Evolutionary conservation across 1,284 basidiomycete genomes (phyloP).

Genomic region (Leccinum insolens): DNA sequence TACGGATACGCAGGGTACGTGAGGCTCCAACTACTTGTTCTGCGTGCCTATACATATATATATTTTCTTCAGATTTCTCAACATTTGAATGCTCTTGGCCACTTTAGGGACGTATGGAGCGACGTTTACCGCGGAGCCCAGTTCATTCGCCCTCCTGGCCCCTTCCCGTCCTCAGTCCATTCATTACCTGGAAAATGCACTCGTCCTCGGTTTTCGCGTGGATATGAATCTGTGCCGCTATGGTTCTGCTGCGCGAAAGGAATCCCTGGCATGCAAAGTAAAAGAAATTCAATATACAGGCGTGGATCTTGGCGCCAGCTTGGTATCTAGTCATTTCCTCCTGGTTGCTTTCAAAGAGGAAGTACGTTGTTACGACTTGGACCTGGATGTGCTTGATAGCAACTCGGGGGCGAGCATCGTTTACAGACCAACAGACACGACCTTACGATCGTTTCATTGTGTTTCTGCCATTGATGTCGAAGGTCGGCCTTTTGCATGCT

Average conservation of each 20-base stretch:
- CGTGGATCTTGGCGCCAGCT: neutral
- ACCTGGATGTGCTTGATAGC: constrained; percentile 14
- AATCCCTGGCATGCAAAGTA: constrained; percentile 1
- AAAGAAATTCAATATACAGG: constrained; percentile 20
- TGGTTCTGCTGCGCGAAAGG: neutral
- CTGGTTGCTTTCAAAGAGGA: constrained; percentile 18
- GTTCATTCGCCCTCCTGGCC: constrained; percentile 24
- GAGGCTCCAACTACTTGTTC: neutral
- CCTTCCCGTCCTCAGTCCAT: constrained; percentile 20
- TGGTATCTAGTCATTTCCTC: constrained; percentile 25
- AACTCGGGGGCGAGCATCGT: constrained; percentile 15
- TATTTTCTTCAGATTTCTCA: constrained; percentile 17
- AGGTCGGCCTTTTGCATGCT: constrained; percentile 21
- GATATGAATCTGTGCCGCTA: constrained; percentile 7
- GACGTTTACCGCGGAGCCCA: constrained; percentile 15
- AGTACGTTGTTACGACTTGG: constrained; percentile 25
- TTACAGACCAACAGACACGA: constrained; percentile 10
- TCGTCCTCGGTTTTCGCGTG: constrained; percentile 18
- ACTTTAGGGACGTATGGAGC: constrained; percentile 17
- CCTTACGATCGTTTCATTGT: constrained; percentile 14
- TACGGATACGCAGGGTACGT: constrained; percentile 22
- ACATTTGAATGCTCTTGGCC: constrained; percentile 11
- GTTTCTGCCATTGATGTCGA: constrained; percentile 20
- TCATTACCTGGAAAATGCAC: constrained; percentile 15
- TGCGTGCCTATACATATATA: neutral